Conservation (phyloP, 441 rosid species). For the Jatropha podagrica region DNA sequence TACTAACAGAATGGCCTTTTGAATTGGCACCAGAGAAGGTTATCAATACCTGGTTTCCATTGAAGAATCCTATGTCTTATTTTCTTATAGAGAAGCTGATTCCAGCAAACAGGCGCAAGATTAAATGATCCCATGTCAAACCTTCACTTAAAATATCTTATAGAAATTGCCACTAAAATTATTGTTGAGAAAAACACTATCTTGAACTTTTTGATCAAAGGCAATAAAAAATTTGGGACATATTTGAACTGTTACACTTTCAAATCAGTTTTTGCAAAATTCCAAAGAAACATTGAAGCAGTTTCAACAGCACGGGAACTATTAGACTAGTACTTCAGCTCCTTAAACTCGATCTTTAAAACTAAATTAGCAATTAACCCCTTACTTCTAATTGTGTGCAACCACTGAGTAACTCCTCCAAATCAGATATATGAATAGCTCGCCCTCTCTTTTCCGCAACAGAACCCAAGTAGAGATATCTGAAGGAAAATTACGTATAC, state of each 20-base stretch:
- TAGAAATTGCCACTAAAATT: neutral
- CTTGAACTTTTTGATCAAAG: neutral
- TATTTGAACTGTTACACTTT: neutral
- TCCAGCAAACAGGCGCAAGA: too few relatives aligned
- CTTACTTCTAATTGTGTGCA: constrained; percentile 89
- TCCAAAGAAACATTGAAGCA: neutral
- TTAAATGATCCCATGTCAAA: neutral
- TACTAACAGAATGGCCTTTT: too few relatives aligned
- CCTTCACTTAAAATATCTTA: neutral
- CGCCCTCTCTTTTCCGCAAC: constrained; percentile 81
- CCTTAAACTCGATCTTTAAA: neutral
- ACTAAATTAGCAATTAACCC: neutral
- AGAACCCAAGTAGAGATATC: constrained; percentile 77
- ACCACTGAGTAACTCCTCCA: constrained; percentile 76
- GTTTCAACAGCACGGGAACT: neutral
- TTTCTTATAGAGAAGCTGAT: neutral
- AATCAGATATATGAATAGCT: constrained; percentile 59
- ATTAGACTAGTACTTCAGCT: neutral
- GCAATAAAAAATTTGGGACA: neutral
- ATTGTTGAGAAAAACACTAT: neutral
- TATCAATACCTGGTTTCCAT: neutral
- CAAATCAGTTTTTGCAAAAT: neutral
- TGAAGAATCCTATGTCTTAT: neutral
- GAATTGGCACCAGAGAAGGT: too few relatives aligned
- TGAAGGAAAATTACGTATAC: constrained; percentile 33